A percentile compares a stretch with the other conserved stretches of the same genome.
These are phyloP conservation scores for Agaricus sinodeliciosus DNA, from an alignment of 768 basidiomycete genomes.

Conservation along the genomic window DNA sequence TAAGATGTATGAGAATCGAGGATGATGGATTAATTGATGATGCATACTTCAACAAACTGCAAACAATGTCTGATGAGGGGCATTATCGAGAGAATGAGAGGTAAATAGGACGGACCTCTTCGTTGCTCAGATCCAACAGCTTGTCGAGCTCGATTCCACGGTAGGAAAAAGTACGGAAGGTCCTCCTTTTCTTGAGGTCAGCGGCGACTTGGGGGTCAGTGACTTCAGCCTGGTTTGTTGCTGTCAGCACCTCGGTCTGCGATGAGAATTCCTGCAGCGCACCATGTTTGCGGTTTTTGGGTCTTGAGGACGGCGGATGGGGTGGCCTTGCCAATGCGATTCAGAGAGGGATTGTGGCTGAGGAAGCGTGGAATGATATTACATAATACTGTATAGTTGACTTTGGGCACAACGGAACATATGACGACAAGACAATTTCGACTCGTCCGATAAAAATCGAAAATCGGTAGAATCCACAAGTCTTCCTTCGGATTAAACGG, in stretches of 20 bases:
- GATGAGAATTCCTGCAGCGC: constrained; percentile 3
- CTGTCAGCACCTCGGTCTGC: constrained; percentile 11
- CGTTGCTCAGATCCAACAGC: constrained; percentile 92
- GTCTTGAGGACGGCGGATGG: constrained; percentile 19
- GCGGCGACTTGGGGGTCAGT: constrained; percentile 94
- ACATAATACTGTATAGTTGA: constrained; percentile 62
- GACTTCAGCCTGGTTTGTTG: constrained; percentile 65
- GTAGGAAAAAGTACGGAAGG: constrained; percentile 98
- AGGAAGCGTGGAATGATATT: constrained; percentile 15
- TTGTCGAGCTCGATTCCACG: constrained; percentile 98
- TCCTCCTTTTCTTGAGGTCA: constrained; percentile 97
- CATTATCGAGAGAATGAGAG: not conserved
- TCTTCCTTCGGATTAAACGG: constrained; percentile 92
- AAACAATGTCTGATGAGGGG: not conserved
- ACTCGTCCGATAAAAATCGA: constrained; percentile 22
- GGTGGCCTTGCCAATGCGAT: constrained; percentile 18
- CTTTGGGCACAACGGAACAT: constrained; percentile 10
- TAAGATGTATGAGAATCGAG: constrained; percentile 1
- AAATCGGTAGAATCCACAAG: constrained; percentile 81
- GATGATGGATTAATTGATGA: not conserved
- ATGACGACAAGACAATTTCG: constrained; percentile 10
- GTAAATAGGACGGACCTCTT: constrained; percentile 61
- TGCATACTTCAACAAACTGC: constrained; percentile 75
- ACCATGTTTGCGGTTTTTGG: constrained; percentile 32
- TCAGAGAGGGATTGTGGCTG: constrained; percentile 36